Evolutionary conservation across 2,329 filamentous ascomycete genomes (phyloP).

Genomic region (Microcyclospora pomicola): DNA sequence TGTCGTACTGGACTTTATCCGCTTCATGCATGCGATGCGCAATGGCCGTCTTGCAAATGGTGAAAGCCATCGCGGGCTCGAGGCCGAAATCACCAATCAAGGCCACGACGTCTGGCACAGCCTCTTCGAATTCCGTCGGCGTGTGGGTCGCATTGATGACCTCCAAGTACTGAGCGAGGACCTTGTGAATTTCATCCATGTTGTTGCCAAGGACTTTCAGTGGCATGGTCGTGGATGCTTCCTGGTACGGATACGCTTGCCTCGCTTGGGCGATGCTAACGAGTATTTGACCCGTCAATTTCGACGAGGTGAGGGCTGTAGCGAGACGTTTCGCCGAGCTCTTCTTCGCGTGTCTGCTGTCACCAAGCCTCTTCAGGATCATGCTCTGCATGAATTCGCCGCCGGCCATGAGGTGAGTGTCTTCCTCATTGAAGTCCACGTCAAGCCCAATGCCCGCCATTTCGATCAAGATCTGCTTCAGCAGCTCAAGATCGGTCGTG

Average conservation of each 20-base stretch:
- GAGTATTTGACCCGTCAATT: conserved; percentile 69
- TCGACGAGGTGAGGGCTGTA: conserved; percentile 61
- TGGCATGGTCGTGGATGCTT: conserved; percentile 58
- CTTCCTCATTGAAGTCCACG: conserved; percentile 74
- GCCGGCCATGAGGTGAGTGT: conserved; percentile 78
- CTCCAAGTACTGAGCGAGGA: conserved; percentile 78
- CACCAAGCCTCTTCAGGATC: conserved; percentile 65
- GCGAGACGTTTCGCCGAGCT: conserved; percentile 64
- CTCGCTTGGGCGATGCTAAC: conserved; percentile 83
- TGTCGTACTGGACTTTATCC: conserved; percentile 21
- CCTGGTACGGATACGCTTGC: conserved; percentile 67
- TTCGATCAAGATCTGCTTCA: conserved; percentile 76
- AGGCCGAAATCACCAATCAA: conserved; percentile 69
- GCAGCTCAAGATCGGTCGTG: conserved; percentile 77
- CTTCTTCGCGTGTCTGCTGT: conserved; percentile 59
- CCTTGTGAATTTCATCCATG: conserved; percentile 77
- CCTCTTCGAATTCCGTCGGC: conserved; percentile 59
- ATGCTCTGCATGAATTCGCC: conserved; percentile 66
- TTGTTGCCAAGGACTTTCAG: conserved; percentile 82
- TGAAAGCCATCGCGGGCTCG: conserved; percentile 68
- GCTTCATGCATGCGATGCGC: conserved; percentile 45
- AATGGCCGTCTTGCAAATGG: conserved; percentile 64
- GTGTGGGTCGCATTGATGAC: conserved; percentile 69
- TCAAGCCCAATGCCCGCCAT: conserved; percentile 91
- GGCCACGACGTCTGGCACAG: conserved; percentile 60